phyloP scores from a whole-genome alignment of 768 basidiomycete genomes.

The Pisolithus microcarpus region DNA sequence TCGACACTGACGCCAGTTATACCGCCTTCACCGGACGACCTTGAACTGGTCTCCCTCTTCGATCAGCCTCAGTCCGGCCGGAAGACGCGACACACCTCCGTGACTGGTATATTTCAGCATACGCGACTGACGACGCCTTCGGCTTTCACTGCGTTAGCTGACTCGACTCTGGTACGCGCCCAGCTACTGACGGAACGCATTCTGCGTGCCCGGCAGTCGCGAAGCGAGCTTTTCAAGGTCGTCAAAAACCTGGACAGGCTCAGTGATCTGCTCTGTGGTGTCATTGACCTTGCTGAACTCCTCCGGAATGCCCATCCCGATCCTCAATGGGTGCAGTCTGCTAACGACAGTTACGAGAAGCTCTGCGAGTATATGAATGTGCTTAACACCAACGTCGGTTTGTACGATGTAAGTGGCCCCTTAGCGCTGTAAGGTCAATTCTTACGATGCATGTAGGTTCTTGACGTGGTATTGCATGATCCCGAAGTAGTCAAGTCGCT shows the following conservation, averaged over 20 bases:
- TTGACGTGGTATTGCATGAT: slow-evolving; percentile 65
- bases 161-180: slow-evolving; percentile 75
- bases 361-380: slow-evolving; percentile 98
- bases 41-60: slow-evolving; percentile 60
- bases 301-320: slow-evolving; percentile 93
- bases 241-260: slow-evolving; percentile 96
- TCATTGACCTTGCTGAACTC: slow-evolving; percentile 94
- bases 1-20: slow-evolving; percentile 38
- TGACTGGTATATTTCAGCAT: slow-evolving; percentile 84
- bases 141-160: slow-evolving; percentile 64
- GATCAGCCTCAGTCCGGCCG: slow-evolving; percentile 47
- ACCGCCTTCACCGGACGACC: slow-evolving; percentile 60
- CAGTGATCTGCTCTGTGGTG: slow-evolving; percentile 91
- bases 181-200: slow-evolving; percentile 81
- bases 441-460: slow-evolving; percentile 41
- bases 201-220: slow-evolving; percentile 61
- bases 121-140: slow-evolving; percentile 60
- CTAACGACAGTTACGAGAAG: slow-evolving; percentile 82
- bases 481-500: slow-evolving; percentile 57
- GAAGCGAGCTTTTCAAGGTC: slow-evolving; percentile 70
- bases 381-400: slow-evolving; percentile 85
- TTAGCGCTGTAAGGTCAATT: slow-evolving; percentile 9
- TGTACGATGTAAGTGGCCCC: slow-evolving; percentile 68
- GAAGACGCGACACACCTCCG: slow-evolving; percentile 36
- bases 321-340: slow-evolving; percentile 69